Evolutionary conservation across 2,329 filamentous ascomycete species (phyloP).

Genomic region (Lasiodiplodia sp.): DNA sequence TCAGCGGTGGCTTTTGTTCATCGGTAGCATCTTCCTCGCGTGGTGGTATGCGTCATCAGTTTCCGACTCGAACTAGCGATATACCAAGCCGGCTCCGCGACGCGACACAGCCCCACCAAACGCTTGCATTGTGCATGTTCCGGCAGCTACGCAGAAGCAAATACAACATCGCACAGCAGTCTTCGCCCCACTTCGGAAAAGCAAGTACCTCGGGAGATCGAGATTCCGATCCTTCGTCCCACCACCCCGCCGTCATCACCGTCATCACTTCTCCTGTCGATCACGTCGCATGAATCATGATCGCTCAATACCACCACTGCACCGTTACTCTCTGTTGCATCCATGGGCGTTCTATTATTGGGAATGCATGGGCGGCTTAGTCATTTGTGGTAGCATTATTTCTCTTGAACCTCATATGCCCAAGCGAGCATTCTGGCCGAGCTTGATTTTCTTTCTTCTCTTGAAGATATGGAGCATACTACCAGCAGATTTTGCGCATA

Average conservation of each 20-base stretch:
- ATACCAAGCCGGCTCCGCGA: background rate
- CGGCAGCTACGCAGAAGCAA: too few species aligned
- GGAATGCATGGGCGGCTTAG: background rate
- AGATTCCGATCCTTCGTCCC: constrained; percentile 14
- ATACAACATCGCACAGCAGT: background rate
- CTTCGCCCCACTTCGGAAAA: background rate
- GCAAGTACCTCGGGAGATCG: background rate
- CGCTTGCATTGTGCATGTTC: background rate
- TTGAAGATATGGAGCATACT: background rate
- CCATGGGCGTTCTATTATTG: background rate
- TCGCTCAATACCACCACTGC: background rate
- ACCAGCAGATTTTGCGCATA: background rate
- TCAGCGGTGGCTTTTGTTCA: constrained; percentile 29
- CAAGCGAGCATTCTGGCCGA: background rate
- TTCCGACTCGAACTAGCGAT: background rate
- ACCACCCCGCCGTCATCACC: background rate
- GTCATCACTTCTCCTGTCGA: constrained; percentile 17
- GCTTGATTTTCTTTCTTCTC: background rate
- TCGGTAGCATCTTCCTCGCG: constrained; percentile 25
- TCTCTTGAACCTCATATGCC: background rate
- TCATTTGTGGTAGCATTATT: background rate
- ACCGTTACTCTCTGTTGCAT: background rate
- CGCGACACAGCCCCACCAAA: background rate
- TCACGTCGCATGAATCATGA: background rate
- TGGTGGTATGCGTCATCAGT: constrained; percentile 25